These are phyloP conservation scores for Vinca minor DNA, from an alignment of 257 asterid species.

Conservation along the genomic window DNA sequence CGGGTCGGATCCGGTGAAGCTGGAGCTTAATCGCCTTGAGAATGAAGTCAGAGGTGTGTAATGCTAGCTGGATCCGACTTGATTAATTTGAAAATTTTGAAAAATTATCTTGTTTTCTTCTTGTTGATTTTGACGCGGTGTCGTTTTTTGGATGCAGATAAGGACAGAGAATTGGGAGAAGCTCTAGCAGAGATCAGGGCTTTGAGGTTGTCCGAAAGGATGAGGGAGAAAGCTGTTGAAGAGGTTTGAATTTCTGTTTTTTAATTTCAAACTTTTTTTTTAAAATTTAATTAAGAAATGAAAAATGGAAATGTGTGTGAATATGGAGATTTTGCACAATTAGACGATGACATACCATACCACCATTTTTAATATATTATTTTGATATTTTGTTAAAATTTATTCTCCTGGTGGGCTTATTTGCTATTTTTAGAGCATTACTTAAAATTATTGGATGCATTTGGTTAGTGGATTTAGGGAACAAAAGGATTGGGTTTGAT, in stretches of 20 bases:
- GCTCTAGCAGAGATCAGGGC: slow-evolving; percentile 91
- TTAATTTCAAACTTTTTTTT: background rate
- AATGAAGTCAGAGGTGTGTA: slow-evolving; percentile 94
- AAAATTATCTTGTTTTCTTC: slow-evolving; percentile 4
- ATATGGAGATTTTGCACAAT: background rate
- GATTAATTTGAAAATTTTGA: slow-evolving; percentile 32
- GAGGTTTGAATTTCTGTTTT: slow-evolving; percentile 52
- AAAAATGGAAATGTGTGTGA: too few relatives aligned
- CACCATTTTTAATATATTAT: too few relatives aligned
- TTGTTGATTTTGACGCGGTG: slow-evolving; percentile 9
- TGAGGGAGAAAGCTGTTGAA: slow-evolving; percentile 90
- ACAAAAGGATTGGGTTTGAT: too few relatives aligned
- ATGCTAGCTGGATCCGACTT: slow-evolving; percentile 59
- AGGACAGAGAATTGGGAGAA: slow-evolving; percentile 81
- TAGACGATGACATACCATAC: slow-evolving; percentile 3
- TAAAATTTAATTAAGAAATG: too few relatives aligned
- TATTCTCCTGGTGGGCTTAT: background rate
- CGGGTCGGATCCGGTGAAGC: too few relatives aligned
- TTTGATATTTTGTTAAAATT: too few relatives aligned
- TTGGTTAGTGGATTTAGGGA: slow-evolving; percentile 3
- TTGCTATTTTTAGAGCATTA: slow-evolving; percentile 6
- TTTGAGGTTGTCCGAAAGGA: slow-evolving; percentile 63
- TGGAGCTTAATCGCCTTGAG: too few relatives aligned
- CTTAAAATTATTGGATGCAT: background rate
- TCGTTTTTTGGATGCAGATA: slow-evolving; percentile 40